Percentiles rank a stretch among this genome's conserved stretches.
Conservation (phyloP, 2,329 filamentous ascomycete species). For the Diplodia scrobiculata region DNA sequence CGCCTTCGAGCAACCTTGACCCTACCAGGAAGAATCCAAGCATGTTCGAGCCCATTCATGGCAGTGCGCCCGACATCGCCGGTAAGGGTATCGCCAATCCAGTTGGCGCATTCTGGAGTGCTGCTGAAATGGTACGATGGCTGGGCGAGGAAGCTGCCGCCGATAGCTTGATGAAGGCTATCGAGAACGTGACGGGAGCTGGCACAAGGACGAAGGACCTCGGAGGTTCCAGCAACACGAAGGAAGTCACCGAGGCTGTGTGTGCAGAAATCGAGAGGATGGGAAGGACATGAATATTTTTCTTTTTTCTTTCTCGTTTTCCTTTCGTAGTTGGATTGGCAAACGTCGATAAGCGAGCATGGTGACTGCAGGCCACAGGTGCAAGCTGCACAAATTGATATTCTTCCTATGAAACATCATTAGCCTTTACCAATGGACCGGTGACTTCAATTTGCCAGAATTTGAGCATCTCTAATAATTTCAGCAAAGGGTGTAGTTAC, state of each 20-base stretch:
- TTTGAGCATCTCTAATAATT: background rate
- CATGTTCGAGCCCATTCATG: conserved; percentile 67
- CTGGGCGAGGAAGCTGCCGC: conserved; percentile 62
- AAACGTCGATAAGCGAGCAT: too few species aligned
- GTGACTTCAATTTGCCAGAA: background rate
- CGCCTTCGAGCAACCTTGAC: conserved; percentile 67
- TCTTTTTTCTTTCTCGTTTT: too few species aligned
- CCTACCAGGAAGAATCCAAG: conserved; percentile 61
- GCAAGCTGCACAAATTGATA: background rate
- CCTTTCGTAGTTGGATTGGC: background rate
- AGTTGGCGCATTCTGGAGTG: conserved; percentile 69
- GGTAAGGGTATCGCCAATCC: conserved; percentile 66
- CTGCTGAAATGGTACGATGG: conserved; percentile 67
- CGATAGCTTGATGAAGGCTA: conserved; percentile 58
- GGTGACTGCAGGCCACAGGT: background rate
- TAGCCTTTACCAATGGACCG: background rate
- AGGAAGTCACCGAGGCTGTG: conserved; percentile 61
- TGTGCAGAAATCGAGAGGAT: conserved; percentile 55
- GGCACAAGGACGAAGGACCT: conserved; percentile 62
- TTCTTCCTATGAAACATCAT: background rate
- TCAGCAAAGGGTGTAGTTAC: conserved; percentile 9
- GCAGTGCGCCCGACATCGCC: conserved; percentile 65
- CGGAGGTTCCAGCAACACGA: conserved; percentile 59
- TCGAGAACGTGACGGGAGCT: conserved; percentile 62
- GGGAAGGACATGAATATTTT: conserved; percentile 34